Base-by-base conservation (phyloP, 148 eudicot genomes). In the Rhododendron molle region DNA sequence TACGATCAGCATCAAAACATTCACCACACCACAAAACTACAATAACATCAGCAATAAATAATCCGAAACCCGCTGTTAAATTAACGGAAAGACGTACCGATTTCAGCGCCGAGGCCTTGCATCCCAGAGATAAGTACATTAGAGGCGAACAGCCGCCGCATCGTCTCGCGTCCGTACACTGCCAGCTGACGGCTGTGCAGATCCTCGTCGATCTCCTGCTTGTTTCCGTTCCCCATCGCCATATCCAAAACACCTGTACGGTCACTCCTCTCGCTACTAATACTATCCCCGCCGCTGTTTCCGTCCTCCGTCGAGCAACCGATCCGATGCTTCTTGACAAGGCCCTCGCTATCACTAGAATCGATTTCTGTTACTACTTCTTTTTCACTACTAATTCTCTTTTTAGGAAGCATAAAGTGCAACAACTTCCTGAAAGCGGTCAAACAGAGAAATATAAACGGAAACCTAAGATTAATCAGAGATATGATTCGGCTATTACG, bases 151-250 rank as follows among this genome's bases (percentile, higher is more conserved):
- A 94, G 91, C 52, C 93, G 87, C 83, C 93, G 84, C 98, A 94
- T 93, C 8, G 98, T 93, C 89, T 94, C 98, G 18, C 96, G 92
- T 0, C 98, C 98, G 58, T 96, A 96, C 50, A 94, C 96, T 2
- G 98, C 96, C 5, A 96, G 94, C 93, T 96, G 98, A 50, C 98
- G 85, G 90, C 98, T 96, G 74, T 96, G 98, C 65, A 96, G 95
- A 91, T 96, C 98, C 89, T 96, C 98, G 79, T 96, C 98, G 73
- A 96, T 96, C 56, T 92, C 96, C 3, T 72, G 65, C 71, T 86
- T 81, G 43, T 85, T 89, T 14, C 90, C 90, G 81, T 90, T 88
- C 36, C 85, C 84, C 26, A 88, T 76, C 2, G 90, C 89, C 92
- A 90, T 90, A 58, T 87, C 85, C n/a, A 86, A 65, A 85, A 88